Conservation (phyloP, 2,329 filamentous ascomycete genomes). For the Stenocarpella maydis region DNA sequence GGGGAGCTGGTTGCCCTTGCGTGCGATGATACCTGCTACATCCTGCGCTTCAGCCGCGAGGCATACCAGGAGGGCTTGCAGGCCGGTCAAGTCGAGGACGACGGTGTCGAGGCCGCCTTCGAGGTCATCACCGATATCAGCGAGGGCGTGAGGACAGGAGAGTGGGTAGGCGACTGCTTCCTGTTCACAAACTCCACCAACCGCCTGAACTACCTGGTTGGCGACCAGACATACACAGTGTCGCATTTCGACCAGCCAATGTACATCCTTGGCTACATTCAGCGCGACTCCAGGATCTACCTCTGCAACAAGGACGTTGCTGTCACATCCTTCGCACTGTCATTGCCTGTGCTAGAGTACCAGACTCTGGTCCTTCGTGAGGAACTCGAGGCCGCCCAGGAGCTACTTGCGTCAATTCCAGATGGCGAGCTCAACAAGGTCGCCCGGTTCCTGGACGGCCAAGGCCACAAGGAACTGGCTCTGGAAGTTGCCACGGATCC, state of each 20-base stretch:
- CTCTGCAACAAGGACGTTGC: slow-evolving; percentile 94
- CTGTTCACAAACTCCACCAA: slow-evolving; percentile 98
- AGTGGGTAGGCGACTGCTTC: slow-evolving; percentile 99
- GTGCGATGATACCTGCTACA: slow-evolving; percentile 89
- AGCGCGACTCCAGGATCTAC: slow-evolving; percentile 94
- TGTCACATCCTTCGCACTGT: slow-evolving; percentile 89
- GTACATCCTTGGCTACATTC: slow-evolving; percentile 95
- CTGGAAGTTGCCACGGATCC: slow-evolving; percentile 93
- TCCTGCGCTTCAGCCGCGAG: slow-evolving; percentile 89
- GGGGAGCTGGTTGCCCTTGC: slow-evolving; percentile 92
- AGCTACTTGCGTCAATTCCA: slow-evolving; percentile 84
- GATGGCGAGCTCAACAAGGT: slow-evolving; percentile 98
- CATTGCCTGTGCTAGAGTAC: slow-evolving; percentile 92
- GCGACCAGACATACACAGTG: slow-evolving; percentile 97
- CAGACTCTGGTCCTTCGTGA: slow-evolving; percentile 94
- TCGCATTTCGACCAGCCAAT: slow-evolving; percentile 95
- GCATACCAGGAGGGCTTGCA: slow-evolving; percentile 86
- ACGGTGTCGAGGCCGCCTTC: slow-evolving; percentile 94
- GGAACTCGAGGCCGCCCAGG: slow-evolving; percentile 89
- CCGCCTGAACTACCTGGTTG: slow-evolving; percentile 95
- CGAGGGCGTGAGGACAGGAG: slow-evolving; percentile 90
- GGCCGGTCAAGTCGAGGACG: slow-evolving; percentile 81
- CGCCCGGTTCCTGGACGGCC: slow-evolving; percentile 94
- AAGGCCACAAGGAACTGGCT: slow-evolving; percentile 95
- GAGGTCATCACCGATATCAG: slow-evolving; percentile 96